Base-by-base conservation (phyloP, 2,329 filamentous ascomycete genomes). In the Verticillium nonalfalfae region DNA sequence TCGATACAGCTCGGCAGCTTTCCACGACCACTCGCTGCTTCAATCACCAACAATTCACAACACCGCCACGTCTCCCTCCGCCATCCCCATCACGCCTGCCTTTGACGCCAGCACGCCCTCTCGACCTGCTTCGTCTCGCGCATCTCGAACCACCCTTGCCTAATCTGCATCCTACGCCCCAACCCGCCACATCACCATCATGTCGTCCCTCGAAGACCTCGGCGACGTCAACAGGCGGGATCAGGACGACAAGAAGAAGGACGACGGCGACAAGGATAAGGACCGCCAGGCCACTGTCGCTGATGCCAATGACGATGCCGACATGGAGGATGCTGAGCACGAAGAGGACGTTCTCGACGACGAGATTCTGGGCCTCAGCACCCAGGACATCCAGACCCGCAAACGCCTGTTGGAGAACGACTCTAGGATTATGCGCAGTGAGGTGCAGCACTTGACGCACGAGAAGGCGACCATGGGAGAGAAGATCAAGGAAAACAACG, bases 401-500 rank as follows among this genome's bases (percentile, higher is more conserved):
- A 90, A 89, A 81, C 89, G 93, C 72, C 84, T 99, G 73, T 83
- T 99, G 67, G 95, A 99, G 78, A 99, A 99, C 77, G 95, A 99
- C 78, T 90, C 95, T 71, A 86, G 95, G 71, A 98, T 99, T 78
- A 98, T 99, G 93, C 94, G 90, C 83, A 97, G 93, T 82, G 95
- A 99, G 78, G 93, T 87, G 70, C 93, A 97, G 74, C 89, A 95
- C 69, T 83, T 99, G 79, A 90, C 90, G 70, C 95, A 99, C 72
- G 95, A 99, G 79, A 97, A 97, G 80, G 87, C 90, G 58, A 89
- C 91, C 57, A 99, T 99, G 95, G 88, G 88, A 62, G 94, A 98
- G 77, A 98, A 97, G 83, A 98, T 99, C 77, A 98, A 97, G 84
- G 95, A 99, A 75, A 99, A 99, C 73, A 80, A 91, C 71, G 96